Evolutionary conservation across 345 rosid species (phyloP).

Genomic region (Populus ilicifolia): DNA sequence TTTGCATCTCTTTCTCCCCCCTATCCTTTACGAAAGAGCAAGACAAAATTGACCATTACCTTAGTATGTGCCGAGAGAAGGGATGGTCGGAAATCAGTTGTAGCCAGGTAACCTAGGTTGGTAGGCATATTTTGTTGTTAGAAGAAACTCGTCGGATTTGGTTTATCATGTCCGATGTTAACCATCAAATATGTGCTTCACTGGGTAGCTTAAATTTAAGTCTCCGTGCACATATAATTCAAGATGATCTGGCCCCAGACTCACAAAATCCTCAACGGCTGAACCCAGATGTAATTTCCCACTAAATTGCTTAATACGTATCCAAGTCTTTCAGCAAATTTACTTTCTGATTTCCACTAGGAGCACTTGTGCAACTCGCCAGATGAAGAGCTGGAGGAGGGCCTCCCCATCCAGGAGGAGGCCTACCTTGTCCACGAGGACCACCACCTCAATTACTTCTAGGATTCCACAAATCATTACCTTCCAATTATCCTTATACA

Average conservation of each 20-base stretch:
- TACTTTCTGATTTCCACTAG: neutral
- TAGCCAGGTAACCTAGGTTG: neutral
- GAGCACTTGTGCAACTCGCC: neutral
- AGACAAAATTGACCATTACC: too few relatives aligned
- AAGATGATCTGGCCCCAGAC: neutral
- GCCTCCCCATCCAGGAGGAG: neutral
- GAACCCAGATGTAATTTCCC: neutral
- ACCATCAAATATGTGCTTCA: too few relatives aligned
- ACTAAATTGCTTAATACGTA: too few relatives aligned
- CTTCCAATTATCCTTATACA: too few relatives aligned
- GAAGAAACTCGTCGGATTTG: neutral
- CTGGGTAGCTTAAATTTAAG: too few relatives aligned
- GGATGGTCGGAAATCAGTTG: neutral
- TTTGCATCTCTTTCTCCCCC: too few relatives aligned
- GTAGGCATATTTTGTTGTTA: neutral
- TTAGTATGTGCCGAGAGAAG: too few relatives aligned
- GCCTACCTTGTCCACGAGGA: neutral
- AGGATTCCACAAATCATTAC: too few relatives aligned
- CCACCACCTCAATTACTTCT: constrained; percentile 4
- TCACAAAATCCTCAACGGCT: neutral
- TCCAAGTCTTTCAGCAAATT: too few relatives aligned
- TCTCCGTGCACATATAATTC: neutral
- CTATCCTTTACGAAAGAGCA: too few relatives aligned
- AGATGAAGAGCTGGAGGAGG: neutral
- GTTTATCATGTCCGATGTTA: too few relatives aligned